Conservation (phyloP, 2,329 filamentous ascomycete genomes). For the Alternaria gaisen region DNA sequence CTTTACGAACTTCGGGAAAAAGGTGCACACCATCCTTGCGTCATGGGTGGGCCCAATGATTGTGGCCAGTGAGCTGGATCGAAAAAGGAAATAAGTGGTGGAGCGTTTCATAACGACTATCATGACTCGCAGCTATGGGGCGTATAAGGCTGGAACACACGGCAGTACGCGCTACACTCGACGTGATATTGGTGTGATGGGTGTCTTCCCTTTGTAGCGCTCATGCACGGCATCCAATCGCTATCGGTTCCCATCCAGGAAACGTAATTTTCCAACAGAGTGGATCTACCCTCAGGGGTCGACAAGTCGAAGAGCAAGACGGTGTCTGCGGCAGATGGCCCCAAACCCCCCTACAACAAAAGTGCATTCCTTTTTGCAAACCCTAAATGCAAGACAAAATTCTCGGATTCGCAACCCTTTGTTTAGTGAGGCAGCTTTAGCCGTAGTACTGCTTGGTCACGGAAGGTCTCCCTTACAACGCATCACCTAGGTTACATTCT, state of each 20-base stretch:
- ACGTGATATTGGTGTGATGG: constrained; percentile 2
- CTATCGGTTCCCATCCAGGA: not conserved
- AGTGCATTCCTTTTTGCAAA: constrained; percentile 1
- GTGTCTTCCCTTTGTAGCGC: not conserved
- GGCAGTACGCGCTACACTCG: constrained; percentile 7
- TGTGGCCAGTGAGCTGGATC: constrained; percentile 6
- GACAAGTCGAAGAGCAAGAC: constrained; percentile 3
- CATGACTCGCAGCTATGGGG: constrained; percentile 15
- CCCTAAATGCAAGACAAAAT: constrained; percentile 5
- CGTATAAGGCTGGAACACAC: constrained; percentile 16
- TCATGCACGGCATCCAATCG: not conserved
- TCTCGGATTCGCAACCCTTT: not conserved
- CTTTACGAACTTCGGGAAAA: not conserved
- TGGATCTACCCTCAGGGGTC: constrained; percentile 2
- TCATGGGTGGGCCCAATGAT: constrained; percentile 7
- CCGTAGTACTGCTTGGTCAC: not conserved
- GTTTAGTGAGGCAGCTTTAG: not conserved
- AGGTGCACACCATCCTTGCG: constrained; percentile 9
- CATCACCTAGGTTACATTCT: constrained; percentile 2
- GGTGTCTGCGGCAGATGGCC: not conserved
- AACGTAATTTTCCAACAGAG: constrained; percentile 6
- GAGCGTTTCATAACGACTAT: not conserved
- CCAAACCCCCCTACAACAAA: not conserved
- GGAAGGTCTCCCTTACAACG: not conserved
- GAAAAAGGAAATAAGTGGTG: constrained; percentile 6